Evolutionary conservation across 2,329 filamentous ascomycete species (phyloP).

Genomic region (Spiromastix sp.): DNA sequence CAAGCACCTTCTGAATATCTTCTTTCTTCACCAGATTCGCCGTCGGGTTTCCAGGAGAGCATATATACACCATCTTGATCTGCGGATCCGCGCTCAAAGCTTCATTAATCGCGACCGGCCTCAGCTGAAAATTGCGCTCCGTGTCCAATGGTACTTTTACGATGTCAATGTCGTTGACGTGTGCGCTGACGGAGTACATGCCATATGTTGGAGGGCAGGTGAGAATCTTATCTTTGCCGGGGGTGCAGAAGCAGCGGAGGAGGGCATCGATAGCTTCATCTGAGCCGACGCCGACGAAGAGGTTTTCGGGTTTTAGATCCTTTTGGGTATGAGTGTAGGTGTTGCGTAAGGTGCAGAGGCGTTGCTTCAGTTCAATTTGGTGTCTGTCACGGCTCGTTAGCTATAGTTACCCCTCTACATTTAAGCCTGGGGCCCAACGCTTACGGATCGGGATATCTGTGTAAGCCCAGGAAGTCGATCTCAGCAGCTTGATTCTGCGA

Average conservation of each 20-base stretch:
- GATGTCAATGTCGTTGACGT: constrained; percentile 82
- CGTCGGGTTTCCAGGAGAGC: constrained; percentile 92
- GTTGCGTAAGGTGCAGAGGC: constrained; percentile 79
- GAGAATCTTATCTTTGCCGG: constrained; percentile 78
- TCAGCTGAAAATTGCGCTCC: constrained; percentile 62
- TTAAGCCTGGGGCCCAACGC: no score
- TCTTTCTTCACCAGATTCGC: constrained; percentile 66
- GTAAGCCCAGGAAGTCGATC: constrained; percentile 69
- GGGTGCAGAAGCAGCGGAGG: constrained; percentile 83
- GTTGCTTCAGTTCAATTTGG: constrained; percentile 75
- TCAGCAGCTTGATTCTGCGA: constrained; percentile 40
- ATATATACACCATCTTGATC: constrained; percentile 87
- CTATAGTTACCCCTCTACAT: no score
- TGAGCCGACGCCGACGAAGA: constrained; percentile 91
- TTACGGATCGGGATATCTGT: constrained; percentile 86
- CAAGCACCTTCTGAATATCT: constrained; percentile 62
- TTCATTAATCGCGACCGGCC: constrained; percentile 57
- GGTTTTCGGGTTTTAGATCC: constrained; percentile 63
- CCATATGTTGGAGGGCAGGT: constrained; percentile 96
- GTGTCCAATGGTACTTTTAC: constrained; percentile 75
- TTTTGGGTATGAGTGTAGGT: constrained; percentile 66
- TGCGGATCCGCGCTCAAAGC: constrained; percentile 51
- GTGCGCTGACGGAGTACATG: constrained; percentile 93
- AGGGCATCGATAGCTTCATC: constrained; percentile 96
- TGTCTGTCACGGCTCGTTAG: constrained; percentile 46